A percentile compares a stretch with the other conserved stretches of the same genome.
Evolutionary conservation across 371 early-diverging fungal species (phyloP).

Genomic region (Basidiobolus meristosporus): DNA sequence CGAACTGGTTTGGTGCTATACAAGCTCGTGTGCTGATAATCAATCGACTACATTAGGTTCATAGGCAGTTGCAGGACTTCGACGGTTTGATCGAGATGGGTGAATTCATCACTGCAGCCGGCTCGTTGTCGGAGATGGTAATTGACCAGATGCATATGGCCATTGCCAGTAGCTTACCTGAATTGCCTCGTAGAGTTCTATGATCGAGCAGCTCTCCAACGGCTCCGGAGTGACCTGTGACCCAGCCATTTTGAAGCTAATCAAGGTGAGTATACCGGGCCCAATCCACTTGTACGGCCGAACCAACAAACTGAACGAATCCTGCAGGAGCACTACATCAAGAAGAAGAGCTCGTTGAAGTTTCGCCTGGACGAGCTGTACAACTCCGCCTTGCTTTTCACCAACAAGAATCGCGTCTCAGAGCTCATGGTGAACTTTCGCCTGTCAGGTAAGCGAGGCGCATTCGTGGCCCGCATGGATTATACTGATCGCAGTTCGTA

Average conservation of each 20-base stretch:
- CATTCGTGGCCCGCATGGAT: neutral
- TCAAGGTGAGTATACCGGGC: neutral
- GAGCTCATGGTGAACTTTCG: neutral
- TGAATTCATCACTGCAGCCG: conserved; percentile 3
- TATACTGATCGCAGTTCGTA: neutral
- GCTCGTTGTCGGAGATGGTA: conserved; percentile 3
- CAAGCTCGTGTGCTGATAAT: too few species aligned
- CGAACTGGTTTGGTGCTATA: too few species aligned
- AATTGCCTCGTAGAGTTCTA: neutral
- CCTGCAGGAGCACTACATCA: neutral
- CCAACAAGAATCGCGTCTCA: neutral
- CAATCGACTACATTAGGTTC: conserved; percentile 1
- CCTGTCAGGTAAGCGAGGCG: neutral
- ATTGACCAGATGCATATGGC: neutral
- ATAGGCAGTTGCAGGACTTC: conserved; percentile 4
- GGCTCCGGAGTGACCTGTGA: neutral
- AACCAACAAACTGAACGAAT: neutral
- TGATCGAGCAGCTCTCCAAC: too few species aligned
- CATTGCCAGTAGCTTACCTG: neutral
- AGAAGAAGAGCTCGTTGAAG: neutral
- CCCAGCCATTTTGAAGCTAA: neutral
- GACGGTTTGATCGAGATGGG: conserved; percentile 2
- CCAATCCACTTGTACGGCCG: neutral
- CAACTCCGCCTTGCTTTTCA: neutral
- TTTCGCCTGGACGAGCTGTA: neutral